Percentiles rank a stretch among this genome's conserved stretches.
phyloP scores from a whole-genome alignment of 192 early-diverging fungal genomes.

The Coemansia javaensis region DNA sequence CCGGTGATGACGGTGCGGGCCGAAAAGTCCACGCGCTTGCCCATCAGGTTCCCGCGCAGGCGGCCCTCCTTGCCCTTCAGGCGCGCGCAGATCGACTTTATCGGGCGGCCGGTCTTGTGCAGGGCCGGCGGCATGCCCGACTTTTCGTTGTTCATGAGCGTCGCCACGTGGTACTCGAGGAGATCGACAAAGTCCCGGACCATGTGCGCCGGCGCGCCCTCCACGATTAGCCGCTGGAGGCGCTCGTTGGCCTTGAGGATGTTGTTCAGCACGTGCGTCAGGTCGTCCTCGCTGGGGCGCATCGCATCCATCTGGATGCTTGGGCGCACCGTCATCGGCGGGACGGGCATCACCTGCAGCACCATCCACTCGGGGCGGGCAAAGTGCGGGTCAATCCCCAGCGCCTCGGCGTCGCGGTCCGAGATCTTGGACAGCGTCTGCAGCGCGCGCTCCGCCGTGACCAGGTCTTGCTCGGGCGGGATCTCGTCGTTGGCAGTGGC shows the following conservation, averaged over 20 bases:
- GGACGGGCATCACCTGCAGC: slow-evolving; percentile 87
- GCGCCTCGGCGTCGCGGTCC: slow-evolving; percentile 74
- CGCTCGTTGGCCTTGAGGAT: slow-evolving; percentile 90
- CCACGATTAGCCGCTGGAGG: slow-evolving; percentile 71
- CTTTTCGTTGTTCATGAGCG: slow-evolving; percentile 97
- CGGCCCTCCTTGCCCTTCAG: slow-evolving; percentile 99
- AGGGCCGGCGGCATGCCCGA: slow-evolving; percentile 84
- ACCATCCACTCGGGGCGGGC: slow-evolving; percentile 99
- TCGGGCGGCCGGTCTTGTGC: slow-evolving; percentile 91
- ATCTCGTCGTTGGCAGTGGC: slow-evolving; percentile 19
- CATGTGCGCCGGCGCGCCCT: slow-evolving; percentile 84
- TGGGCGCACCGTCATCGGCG: slow-evolving; percentile 94
- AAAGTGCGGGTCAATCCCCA: slow-evolving; percentile 86
- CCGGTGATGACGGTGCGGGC: slow-evolving; percentile 99
- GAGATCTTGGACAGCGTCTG: slow-evolving; percentile 82
- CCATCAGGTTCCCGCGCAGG: slow-evolving; percentile 98
- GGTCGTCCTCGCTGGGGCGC: slow-evolving; percentile 88
- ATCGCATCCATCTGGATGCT: slow-evolving; percentile 91
- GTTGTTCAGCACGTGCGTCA: slow-evolving; percentile 90
- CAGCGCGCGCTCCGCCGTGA: slow-evolving; percentile 72
- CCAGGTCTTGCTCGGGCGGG: slow-evolving; percentile 53
- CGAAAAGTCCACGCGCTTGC: slow-evolving; percentile 99
- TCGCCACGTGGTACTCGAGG: slow-evolving; percentile 92
- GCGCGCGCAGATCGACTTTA: slow-evolving; percentile 92
- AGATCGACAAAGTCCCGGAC: slow-evolving; percentile 83